Conservation (phyloP, 352 stramenopile genomes). For the Globisporangium takayamanum region DNA sequence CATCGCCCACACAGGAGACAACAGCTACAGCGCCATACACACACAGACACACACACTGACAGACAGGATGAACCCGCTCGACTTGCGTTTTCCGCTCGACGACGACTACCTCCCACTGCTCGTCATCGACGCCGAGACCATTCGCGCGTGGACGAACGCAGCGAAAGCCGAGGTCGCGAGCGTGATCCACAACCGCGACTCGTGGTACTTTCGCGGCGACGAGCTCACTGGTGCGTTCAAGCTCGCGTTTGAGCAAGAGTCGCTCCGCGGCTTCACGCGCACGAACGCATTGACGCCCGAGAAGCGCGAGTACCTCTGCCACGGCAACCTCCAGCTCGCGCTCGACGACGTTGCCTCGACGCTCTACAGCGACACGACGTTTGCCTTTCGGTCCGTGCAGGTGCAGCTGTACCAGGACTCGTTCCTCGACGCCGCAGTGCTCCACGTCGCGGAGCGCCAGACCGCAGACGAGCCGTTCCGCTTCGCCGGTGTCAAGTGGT, state of each 20-base stretch:
- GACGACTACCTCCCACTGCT: slow-evolving; percentile 1
- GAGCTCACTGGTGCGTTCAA: slow-evolving; percentile 27
- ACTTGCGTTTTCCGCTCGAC: slow-evolving; percentile 11
- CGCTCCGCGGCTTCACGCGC: slow-evolving; percentile 25
- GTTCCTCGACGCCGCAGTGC: slow-evolving; percentile 39
- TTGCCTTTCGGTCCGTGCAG: slow-evolving; percentile 23
- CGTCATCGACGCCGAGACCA: slow-evolving; percentile 9
- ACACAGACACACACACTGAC: background rate
- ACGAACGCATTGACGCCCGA: slow-evolving; percentile 14
- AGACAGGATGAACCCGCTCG: slow-evolving; percentile 3
- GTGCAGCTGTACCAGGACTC: slow-evolving; percentile 39
- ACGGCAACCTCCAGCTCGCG: slow-evolving; percentile 22
- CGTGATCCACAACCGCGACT: slow-evolving; percentile 25
- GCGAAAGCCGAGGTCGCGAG: slow-evolving; percentile 27
- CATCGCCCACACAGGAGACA: background rate
- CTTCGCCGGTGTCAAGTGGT: slow-evolving; percentile 47
- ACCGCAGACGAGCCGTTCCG: slow-evolving; percentile 28
- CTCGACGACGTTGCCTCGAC: slow-evolving; percentile 33
- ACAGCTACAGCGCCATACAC: background rate
- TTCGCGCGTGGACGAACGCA: slow-evolving; percentile 25
- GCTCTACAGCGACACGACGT: slow-evolving; percentile 29
- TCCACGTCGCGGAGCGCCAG: slow-evolving; percentile 27
- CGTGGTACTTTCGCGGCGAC: slow-evolving; percentile 36
- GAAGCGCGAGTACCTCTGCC: slow-evolving; percentile 30
- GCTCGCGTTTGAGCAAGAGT: slow-evolving; percentile 22